Percentiles rank a stretch among this genome's conserved stretches.
Evolutionary conservation across 371 early-diverging fungal genomes (phyloP).

Genomic region (Rhizopus sp.): DNA sequence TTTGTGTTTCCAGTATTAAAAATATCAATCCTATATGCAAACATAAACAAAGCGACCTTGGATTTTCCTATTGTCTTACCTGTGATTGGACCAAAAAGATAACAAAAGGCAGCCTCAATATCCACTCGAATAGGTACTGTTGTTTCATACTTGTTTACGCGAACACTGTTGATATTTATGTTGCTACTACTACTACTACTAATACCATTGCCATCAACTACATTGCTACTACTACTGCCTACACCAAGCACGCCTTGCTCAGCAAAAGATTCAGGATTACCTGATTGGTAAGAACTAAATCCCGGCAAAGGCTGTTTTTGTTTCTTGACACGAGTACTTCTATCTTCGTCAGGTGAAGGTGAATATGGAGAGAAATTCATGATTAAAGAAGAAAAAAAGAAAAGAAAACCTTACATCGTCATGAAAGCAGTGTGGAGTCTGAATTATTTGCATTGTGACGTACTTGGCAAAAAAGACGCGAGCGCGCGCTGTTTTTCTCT

Average conservation of each 20-base stretch:
- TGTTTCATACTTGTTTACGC: slow-evolving; percentile 83
- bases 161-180: slow-evolving; percentile 35
- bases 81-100: slow-evolving; percentile 69
- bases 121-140: slow-evolving; percentile 74
- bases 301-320: slow-evolving; percentile 11
- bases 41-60: too few relatives aligned
- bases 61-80: slow-evolving; percentile 42
- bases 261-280: slow-evolving; percentile 24
- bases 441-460: not conserved
- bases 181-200: slow-evolving; percentile 15
- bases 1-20: slow-evolving; percentile 76
- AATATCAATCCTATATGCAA: slow-evolving; percentile 61
- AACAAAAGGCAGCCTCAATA: slow-evolving; percentile 78
- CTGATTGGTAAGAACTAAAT: slow-evolving; percentile 32
- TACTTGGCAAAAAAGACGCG: not conserved
- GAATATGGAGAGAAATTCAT: slow-evolving; percentile 56
- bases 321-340: slow-evolving; percentile 27
- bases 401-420: not conserved
- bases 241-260: slow-evolving; percentile 42
- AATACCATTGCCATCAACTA: too few relatives aligned
- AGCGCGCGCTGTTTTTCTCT: not conserved
- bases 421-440: too few relatives aligned
- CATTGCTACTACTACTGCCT: slow-evolving; percentile 12
- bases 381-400: not conserved
- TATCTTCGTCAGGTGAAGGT: slow-evolving; percentile 57